Evolutionary conservation across 2,329 filamentous ascomycete genomes (phyloP), one percentile per base, ranked within the genome.

Genomic region (Diaporthe eres): DNA sequence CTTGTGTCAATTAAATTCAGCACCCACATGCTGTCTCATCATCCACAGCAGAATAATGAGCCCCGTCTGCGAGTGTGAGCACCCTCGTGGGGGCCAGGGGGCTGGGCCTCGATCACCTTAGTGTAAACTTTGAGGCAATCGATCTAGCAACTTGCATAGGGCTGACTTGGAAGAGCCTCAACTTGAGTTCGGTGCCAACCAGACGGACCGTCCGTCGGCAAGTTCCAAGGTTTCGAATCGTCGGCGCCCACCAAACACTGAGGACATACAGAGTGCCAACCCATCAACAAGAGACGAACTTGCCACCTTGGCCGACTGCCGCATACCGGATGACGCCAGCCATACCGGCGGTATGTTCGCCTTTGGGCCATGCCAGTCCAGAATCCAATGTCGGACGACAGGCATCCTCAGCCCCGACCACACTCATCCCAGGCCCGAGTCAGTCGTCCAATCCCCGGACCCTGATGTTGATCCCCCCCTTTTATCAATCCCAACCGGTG

Each of bases 1-100:
- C 31, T 49, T 37, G 55, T 76, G 51, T 74, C 75, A 74, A 51
- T 70, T 74, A 47, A 53, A 75, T 68, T 8, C 25, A 15, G 7
- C 28, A 19, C 31, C 51, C 55, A 51, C 68, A 44, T 44, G 28
- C 44, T 49, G 72, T 44, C 61, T 74, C 57, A 25, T 22, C 37
- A 42, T 39, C 55, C 28, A 22, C 55, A 42, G 2, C 25, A 37
- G 34, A 34, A 37, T 42, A 10, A 53, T n/a, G 13, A 9, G 34
- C 34, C 34, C 34, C 34, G 34, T 34, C 34, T 34, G 34, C 34
- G 34, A 34, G 34, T 22, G 49, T 13, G 49, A n/a, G n/a, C 49
- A 25, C 25, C n/a, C 10, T 42, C 51, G 51, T 15, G 51, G 51
- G 34, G 51, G n/a, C 25, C 49, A 57, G 37, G 68, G 68, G 68